Evolutionary conservation across 352 stramenopile species (phyloP), one percentile per base, ranked within the genome.

Genomic region (Phytophthora boehmeriae): DNA sequence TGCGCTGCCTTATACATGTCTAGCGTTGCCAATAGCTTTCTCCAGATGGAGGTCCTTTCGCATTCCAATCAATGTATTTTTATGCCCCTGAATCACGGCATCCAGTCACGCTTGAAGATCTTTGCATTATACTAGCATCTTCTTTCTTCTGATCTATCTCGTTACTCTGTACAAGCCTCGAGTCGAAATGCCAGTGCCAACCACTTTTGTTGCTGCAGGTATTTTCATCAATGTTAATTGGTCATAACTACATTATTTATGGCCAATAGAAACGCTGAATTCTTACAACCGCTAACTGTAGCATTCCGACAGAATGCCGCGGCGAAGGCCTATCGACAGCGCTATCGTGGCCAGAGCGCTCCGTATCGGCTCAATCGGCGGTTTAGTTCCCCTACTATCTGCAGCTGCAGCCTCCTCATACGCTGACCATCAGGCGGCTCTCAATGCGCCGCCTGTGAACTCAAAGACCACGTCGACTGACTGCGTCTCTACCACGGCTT

Each of bases 401-500:
- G 56, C 58, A 13, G 25, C 56, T 34, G 51, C 42, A 2, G 57
- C 28, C 3, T 70, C 36, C 5, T 60, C 32, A 2, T 39, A 67
- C 17, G 43, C 42, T 13, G 48, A 72, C 32, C 44, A 52, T 44
- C 66, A 39, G 35, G 42, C 57, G 6, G 43, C 50, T n/a, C 35
- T 56, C 5, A 61, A 43, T 17, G 58, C 38, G 23, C 54, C 63
- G 17, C 44, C 53, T 11, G 14, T 52, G 27, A 51, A 41, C 8
- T 61, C 47, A 51, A 86, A 86, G 53, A 68, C 71, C 42, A 62
- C 72, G 44, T 74, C 73, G 16, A 61, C 59, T 4, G 83, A 92
- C 70, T 92, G 83, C 61, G 54, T 87, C 44, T 89, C 83, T 10
- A 83, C 77, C 41, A 89, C 81, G 2, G 81, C 71, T 19, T 54